phyloP scores from a whole-genome alignment of 169 alveolate species.

The Plasmodium yoelii region DNA sequence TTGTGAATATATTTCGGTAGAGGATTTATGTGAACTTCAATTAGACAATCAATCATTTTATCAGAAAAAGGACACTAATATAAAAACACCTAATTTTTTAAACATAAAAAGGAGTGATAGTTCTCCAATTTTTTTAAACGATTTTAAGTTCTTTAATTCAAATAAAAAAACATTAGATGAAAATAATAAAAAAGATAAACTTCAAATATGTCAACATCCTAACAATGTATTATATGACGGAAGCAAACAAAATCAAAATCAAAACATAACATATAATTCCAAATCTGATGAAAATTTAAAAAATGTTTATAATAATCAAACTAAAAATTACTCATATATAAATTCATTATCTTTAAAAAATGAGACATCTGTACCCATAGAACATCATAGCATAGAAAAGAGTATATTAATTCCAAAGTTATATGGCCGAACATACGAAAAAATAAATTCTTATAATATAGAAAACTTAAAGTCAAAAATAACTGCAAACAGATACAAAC shows the following conservation, averaged over 20 bases:
- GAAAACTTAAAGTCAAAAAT: conserved; percentile 63
- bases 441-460: conserved; percentile 53
- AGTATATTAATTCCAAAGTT: conserved; percentile 42
- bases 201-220: conserved; percentile 12
- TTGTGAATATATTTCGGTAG: conserved; percentile 60
- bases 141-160: conserved; percentile 35
- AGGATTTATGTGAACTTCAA: conserved; percentile 41
- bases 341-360: conserved; percentile 8
- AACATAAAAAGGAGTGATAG: conserved; percentile 59
- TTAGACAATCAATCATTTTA: conserved; percentile 32
- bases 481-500: conserved; percentile 62
- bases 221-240: conserved; percentile 31
- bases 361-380: background rate
- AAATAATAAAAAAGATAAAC: conserved; percentile 52
- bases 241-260: conserved; percentile 24
- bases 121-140: conserved; percentile 14
- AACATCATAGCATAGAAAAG: conserved; percentile 17
- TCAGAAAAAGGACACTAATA: conserved; percentile 3
- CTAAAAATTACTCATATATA: background rate
- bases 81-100: conserved; percentile 9
- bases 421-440: conserved; percentile 57
- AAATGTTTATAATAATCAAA: conserved; percentile 19
- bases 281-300: conserved; percentile 35
- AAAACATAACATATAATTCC: conserved; percentile 21
- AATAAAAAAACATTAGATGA: conserved; percentile 42